Conservation (phyloP, 2,329 filamentous ascomycete species). For the Colletotrichum higginsianum region DNA sequence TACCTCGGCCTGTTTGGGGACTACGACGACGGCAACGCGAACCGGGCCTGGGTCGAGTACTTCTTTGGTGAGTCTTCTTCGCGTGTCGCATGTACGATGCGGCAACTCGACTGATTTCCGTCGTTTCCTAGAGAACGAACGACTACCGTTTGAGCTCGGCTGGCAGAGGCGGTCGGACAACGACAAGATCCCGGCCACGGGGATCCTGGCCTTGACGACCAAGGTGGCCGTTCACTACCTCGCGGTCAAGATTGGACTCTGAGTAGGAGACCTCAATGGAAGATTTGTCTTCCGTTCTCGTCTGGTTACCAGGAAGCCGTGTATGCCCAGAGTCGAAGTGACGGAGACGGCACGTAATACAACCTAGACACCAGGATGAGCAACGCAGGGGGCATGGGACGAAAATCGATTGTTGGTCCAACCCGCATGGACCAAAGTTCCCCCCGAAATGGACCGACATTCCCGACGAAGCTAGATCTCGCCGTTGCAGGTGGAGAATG, state of each 20-base stretch:
- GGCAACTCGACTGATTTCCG: not conserved
- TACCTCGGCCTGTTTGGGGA: conserved; percentile 42
- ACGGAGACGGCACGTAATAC: too few species aligned
- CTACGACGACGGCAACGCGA: conserved; percentile 41
- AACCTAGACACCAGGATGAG: not conserved
- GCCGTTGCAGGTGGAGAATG: not conserved
- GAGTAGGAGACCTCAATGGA: not conserved
- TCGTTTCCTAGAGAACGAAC: conserved; percentile 17
- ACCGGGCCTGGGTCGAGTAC: conserved; percentile 39
- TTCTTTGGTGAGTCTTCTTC: conserved; percentile 31
- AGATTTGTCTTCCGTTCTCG: not conserved
- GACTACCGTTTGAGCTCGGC: conserved; percentile 11
- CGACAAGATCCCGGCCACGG: conserved; percentile 28
- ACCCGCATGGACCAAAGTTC: not conserved
- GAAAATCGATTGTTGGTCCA: not conserved
- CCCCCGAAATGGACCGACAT: not conserved
- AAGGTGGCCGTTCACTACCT: conserved; percentile 29
- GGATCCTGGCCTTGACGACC: conserved; percentile 21
- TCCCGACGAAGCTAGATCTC: not conserved
- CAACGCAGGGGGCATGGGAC: not conserved
- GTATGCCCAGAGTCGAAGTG: too few species aligned
- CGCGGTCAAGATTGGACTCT: conserved; percentile 9
- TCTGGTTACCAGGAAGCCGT: too few species aligned
- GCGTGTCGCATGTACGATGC: not conserved
- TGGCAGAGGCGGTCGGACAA: conserved; percentile 30